Conservation (phyloP, 805 yeast species). For the Brettanomyces anomalus region DNA sequence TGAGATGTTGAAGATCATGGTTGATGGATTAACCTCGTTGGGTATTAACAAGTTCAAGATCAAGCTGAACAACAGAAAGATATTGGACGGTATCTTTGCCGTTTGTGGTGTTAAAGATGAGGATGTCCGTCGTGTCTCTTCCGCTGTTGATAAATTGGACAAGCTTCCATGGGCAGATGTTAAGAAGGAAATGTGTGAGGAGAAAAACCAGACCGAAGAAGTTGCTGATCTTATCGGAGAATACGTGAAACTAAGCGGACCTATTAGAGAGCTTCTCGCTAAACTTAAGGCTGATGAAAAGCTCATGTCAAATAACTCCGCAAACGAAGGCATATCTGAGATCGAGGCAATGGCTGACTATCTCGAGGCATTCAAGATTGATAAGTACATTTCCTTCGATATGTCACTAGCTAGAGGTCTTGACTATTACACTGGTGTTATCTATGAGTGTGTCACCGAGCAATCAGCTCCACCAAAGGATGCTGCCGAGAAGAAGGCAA, state of each 20-base stretch:
- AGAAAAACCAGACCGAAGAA: slow-evolving; percentile 82
- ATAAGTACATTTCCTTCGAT: slow-evolving; percentile 67
- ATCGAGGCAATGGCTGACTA: slow-evolving; percentile 69
- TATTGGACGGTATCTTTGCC: slow-evolving; percentile 90
- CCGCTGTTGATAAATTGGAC: slow-evolving; percentile 95
- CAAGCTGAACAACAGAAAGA: slow-evolving; percentile 91
- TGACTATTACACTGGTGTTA: slow-evolving; percentile 95
- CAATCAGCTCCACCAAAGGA: slow-evolving; percentile 93
- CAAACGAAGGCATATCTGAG: slow-evolving; percentile 74
- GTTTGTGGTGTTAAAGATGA: slow-evolving; percentile 92
- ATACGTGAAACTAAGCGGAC: slow-evolving; percentile 79
- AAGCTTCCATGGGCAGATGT: slow-evolving; percentile 94
- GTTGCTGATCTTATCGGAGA: slow-evolving; percentile 92
- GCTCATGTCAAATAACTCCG: slow-evolving; percentile 58
- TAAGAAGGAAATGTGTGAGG: slow-evolving; percentile 83
- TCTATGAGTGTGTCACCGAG: slow-evolving; percentile 91
- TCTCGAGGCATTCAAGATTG: slow-evolving; percentile 74
- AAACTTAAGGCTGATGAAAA: slow-evolving; percentile 47
- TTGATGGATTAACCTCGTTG: slow-evolving; percentile 74
- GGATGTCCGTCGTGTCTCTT: slow-evolving; percentile 86
- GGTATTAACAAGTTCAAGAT: slow-evolving; percentile 87
- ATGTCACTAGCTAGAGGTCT: slow-evolving; percentile 94
- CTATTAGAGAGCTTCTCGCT: slow-evolving; percentile 52
- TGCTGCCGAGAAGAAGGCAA: slow-evolving; percentile 57
- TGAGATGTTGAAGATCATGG: slow-evolving; percentile 71